These are phyloP conservation scores for Triticum dicoccoides DNA, from an alignment of 176 grass and related monocot species.

Conservation along the genomic window DNA sequence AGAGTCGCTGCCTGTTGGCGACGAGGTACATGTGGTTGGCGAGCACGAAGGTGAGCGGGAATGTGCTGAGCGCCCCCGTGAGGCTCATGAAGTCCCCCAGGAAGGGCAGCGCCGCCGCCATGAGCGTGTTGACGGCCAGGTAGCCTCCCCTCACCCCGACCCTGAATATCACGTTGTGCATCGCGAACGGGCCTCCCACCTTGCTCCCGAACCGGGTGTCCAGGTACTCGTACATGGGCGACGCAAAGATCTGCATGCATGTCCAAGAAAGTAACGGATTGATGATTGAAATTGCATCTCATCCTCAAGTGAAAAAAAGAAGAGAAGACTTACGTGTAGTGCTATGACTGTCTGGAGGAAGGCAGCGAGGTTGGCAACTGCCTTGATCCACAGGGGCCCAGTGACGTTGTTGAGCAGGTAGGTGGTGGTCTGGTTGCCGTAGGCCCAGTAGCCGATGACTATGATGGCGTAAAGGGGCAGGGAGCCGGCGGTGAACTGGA, in stretches of 20 bases:
- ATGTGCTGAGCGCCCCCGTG: constrained; percentile 65
- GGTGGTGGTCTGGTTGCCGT: constrained; percentile 56
- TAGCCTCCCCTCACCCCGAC: constrained; percentile 69
- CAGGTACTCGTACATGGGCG: constrained; percentile 74
- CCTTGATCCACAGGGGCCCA: constrained; percentile 60
- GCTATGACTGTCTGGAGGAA: constrained; percentile 67
- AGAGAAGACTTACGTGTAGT: constrained; percentile 38
- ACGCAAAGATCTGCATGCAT: constrained; percentile 60
- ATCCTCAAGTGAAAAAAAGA: no score
- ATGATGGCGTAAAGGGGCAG: constrained; percentile 51
- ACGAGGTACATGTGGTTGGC: constrained; percentile 79
- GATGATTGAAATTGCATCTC: no score
- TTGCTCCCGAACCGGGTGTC: constrained; percentile 62
- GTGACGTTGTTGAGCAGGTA: constrained; percentile 64
- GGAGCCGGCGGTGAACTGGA: constrained; percentile 56
- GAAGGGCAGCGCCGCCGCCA: constrained; percentile 71
- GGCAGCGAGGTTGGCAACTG: constrained; percentile 47
- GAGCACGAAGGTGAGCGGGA: constrained; percentile 73
- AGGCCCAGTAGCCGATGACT: constrained; percentile 70
- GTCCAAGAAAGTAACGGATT: no score
- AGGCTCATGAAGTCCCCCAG: constrained; percentile 82
- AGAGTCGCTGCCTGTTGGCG: constrained; percentile 41
- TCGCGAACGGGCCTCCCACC: constrained; percentile 36
- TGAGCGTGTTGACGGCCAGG: constrained; percentile 63
- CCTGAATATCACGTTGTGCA: constrained; percentile 57